Base-by-base conservation (phyloP, 1,284 basidiomycete genomes). In the Tilletia walkeri region DNA sequence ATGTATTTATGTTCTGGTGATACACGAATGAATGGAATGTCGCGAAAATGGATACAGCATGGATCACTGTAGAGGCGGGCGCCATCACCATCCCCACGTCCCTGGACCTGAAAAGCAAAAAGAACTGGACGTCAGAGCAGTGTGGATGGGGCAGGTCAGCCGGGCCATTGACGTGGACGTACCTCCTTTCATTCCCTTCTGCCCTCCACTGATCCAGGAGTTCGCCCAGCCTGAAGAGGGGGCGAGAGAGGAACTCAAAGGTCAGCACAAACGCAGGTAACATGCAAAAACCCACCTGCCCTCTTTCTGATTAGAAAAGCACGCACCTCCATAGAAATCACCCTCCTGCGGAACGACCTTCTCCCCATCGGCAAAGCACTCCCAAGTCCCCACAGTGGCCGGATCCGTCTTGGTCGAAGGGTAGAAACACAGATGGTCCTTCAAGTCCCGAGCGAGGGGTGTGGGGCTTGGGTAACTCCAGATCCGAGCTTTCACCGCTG, bases 391-490 rank as follows among this genome's bases (percentile, higher is more conserved):
- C 24, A 79, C 73, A 16, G 66, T 73, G 12, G 75, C 70, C 5
- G 73, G 14, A 49, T 80, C 76, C 12, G 74, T 78, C 67, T 73
- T 70, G 49, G 72, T 71, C 34, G 80, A 78, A 3, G 80, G 75
- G 69, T 82, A 82, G 73, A 82, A 82, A 70, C 80, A 77, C 41
- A 81, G 73, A 61, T 79, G 78, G 67, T 81, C 80, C 61, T 79
- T 80, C 70, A 82, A 76, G 6, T 69, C 48, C n/a, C 69, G 68
- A 41, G 79, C 79, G 7, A 36, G 67, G 0, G 73, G 75, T 2
- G 76, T 80, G 1, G 80, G 80, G n/a, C 69, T 70, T 20, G 78
- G 76, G 63, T 82, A 82, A 14, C 77, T 78, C 81, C 81, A 82
- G 66, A 80, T 76, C 38, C 76, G 72, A 10, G 76, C 81, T 10